Evolutionary conservation across 352 stramenopile genomes (phyloP).

Genomic region (Phytopythium boreale): DNA sequence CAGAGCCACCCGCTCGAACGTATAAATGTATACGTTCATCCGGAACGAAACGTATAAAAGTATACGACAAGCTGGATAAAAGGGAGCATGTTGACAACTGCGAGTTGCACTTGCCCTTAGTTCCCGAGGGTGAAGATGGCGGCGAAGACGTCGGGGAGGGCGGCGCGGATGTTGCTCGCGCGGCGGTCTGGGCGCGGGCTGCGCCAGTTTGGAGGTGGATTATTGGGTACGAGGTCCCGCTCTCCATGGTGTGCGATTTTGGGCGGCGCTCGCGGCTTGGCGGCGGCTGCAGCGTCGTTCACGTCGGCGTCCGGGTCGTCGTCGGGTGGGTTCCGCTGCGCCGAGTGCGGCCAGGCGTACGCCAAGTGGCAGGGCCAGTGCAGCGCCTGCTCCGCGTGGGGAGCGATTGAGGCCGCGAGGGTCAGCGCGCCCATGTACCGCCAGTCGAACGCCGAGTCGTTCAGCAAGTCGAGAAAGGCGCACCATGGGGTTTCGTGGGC

Average conservation of each 20-base stretch:
- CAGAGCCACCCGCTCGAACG: background rate
- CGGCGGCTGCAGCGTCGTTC: background rate
- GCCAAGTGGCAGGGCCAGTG: conserved; percentile 87
- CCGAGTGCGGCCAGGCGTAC: conserved; percentile 59
- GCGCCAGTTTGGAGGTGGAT: background rate
- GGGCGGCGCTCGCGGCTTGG: background rate
- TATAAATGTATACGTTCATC: conserved; percentile 4
- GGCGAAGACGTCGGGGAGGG: background rate
- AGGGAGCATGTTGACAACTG: background rate
- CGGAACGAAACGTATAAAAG: background rate
- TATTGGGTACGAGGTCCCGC: background rate
- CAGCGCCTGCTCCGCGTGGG: conserved; percentile 88
- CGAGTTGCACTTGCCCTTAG: background rate
- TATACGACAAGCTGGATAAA: background rate
- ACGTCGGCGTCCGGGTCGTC: background rate
- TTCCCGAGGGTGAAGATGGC: background rate
- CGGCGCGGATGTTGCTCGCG: background rate
- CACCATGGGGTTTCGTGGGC: conserved; percentile 33
- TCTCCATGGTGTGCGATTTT: background rate
- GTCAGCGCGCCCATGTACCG: conserved; percentile 35
- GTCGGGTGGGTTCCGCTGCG: conserved; percentile 39
- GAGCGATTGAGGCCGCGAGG: conserved; percentile 74
- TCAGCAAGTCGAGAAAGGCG: conserved; percentile 30
- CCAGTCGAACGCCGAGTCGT: conserved; percentile 56
- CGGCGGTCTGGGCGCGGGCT: background rate